Conservation (phyloP, 108 stramenopile species). For the Fragilaria crotonensis region DNA sequence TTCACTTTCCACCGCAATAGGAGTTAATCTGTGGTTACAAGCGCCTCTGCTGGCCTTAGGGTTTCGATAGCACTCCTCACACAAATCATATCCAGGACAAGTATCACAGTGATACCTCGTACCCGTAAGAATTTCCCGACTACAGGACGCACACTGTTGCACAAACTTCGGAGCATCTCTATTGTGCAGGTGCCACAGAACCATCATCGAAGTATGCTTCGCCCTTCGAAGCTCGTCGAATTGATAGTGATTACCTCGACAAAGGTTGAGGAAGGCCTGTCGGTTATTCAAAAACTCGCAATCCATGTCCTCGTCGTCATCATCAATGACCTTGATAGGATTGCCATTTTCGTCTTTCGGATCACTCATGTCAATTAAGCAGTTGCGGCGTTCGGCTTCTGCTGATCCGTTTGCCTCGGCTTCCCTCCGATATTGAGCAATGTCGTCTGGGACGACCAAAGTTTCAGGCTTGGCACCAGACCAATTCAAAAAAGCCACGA, state of each 20-base stretch:
- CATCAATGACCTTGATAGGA: conserved; percentile 76
- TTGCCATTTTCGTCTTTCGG: conserved; percentile 37
- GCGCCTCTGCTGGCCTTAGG: conserved; percentile 65
- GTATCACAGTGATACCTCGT: conserved; percentile 76
- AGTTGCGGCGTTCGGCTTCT: conserved; percentile 15
- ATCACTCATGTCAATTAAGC: not conserved
- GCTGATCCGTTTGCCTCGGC: conserved; percentile 13
- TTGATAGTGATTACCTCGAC: conserved; percentile 97
- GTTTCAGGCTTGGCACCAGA: conserved; percentile 67
- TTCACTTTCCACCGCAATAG: conserved; percentile 57
- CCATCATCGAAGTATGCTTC: conserved; percentile 99
- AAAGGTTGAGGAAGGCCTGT: conserved; percentile 81
- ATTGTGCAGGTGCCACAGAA: conserved; percentile 97
- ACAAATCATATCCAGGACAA: conserved; percentile 91
- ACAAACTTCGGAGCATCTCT: conserved; percentile 94
- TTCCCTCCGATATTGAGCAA: conserved; percentile 45
- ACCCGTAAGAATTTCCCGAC: conserved; percentile 76
- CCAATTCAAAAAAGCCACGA: conserved; percentile 93
- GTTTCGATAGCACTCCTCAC: conserved; percentile 70
- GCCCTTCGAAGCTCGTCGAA: conserved; percentile 96
- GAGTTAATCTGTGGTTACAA: conserved; percentile 68
- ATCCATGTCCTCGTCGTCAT: conserved; percentile 82
- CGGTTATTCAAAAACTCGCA: conserved; percentile 84
- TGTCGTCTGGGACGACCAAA: conserved; percentile 63
- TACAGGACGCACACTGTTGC: conserved; percentile 77